phyloP scores from a whole-genome alignment of 1,139 yeast species.

The Meyerozyma sp. region DNA sequence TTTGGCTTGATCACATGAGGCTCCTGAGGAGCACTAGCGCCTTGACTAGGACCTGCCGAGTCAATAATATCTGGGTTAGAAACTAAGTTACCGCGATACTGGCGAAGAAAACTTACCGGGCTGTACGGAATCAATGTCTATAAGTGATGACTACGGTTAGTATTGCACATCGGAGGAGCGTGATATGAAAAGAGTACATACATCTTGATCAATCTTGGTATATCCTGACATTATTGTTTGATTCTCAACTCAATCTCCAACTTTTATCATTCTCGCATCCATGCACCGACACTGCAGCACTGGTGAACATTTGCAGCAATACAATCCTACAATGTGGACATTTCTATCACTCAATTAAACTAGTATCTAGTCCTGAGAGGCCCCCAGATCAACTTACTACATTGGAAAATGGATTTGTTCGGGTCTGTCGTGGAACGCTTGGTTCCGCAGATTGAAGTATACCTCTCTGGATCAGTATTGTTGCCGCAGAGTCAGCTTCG shows the following conservation, averaged over 20 bases:
- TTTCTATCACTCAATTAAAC: neutral
- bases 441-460: too few species aligned
- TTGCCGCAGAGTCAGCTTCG: too few species aligned
- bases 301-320: neutral
- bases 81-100: neutral
- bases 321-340: neutral
- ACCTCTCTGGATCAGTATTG: too few species aligned
- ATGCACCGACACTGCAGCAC: neutral
- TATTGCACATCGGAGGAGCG: neutral
- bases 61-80: constrained; percentile 3
- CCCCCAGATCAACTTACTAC: neutral
- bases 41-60: constrained; percentile 2
- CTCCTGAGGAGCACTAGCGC: constrained; percentile 2
- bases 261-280: neutral
- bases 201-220: neutral
- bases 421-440: neutral
- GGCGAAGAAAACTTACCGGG: neutral
- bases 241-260: neutral
- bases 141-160: neutral
- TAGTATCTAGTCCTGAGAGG: neutral
- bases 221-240: neutral
- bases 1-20: constrained; percentile 17
- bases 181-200: neutral
- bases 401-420: neutral
- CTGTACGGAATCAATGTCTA: constrained; percentile 1